These are phyloP conservation scores for Tulasnella sp. DNA, from an alignment of 768 basidiomycete genomes.

Conservation along the genomic window DNA sequence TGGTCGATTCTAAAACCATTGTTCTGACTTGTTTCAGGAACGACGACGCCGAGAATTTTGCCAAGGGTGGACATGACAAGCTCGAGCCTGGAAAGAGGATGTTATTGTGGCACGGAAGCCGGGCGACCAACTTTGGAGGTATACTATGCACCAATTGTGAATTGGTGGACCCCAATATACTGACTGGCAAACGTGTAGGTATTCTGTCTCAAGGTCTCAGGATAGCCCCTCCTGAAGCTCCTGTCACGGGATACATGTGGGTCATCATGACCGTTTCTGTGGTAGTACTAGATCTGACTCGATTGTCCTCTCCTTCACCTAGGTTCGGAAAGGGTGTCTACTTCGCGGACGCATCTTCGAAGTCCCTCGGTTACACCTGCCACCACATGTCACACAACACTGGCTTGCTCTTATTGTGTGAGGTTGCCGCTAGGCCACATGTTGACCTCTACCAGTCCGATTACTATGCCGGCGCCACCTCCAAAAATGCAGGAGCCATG, in stretches of 20 bases:
- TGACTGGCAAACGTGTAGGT: slow-evolving; percentile 27
- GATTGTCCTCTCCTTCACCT: slow-evolving; percentile 26
- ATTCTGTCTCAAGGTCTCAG: slow-evolving; percentile 53
- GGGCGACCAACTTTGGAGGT: slow-evolving; percentile 50
- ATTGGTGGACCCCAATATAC: neutral
- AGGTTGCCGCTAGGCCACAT: slow-evolving; percentile 48
- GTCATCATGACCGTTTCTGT: slow-evolving; percentile 24
- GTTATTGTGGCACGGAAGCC: slow-evolving; percentile 53
- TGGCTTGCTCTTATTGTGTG: slow-evolving; percentile 50
- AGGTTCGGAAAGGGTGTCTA: slow-evolving; percentile 63
- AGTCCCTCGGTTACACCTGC: slow-evolving; percentile 12
- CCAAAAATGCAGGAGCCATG: slow-evolving; percentile 34
- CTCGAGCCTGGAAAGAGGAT: slow-evolving; percentile 41
- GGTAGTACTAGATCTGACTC: neutral
- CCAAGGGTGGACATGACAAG: slow-evolving; percentile 36
- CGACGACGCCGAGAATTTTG: slow-evolving; percentile 34
- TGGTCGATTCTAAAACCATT: slow-evolving; percentile 18
- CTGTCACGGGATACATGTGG: slow-evolving; percentile 26
- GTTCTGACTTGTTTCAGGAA: slow-evolving; percentile 27
- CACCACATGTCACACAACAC: slow-evolving; percentile 37
- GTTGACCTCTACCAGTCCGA: slow-evolving; percentile 38
- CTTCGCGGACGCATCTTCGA: slow-evolving; percentile 41
- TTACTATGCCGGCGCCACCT: slow-evolving; percentile 41
- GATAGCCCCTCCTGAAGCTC: slow-evolving; percentile 52
- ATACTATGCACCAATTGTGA: neutral